Percentiles rank a stretch among this genome's conserved stretches.
Evolutionary conservation across 1,284 basidiomycete species (phyloP).

Genomic region (Naganishia liquefaciens): DNA sequence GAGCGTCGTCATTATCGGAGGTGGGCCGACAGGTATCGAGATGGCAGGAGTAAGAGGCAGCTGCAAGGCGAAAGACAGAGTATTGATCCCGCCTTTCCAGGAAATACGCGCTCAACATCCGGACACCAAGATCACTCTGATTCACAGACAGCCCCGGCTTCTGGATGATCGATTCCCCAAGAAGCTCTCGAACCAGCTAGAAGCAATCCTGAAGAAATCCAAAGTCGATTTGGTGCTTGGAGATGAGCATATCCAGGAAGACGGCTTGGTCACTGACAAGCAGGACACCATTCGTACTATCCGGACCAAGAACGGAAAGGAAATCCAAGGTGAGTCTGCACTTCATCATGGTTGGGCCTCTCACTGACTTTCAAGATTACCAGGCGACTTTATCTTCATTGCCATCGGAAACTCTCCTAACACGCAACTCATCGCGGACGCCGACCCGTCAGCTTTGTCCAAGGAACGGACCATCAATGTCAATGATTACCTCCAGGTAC

Average conservation of each 20-base stretch:
- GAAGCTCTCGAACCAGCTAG: conserved; percentile 43
- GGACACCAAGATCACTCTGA: conserved; percentile 39
- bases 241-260: conserved; percentile 42
- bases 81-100: conserved; percentile 29
- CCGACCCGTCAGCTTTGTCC: conserved; percentile 45
- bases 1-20: conserved; percentile 52
- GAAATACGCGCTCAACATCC: conserved; percentile 45
- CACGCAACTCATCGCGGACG: conserved; percentile 44
- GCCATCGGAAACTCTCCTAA: conserved; percentile 55
- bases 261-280: conserved; percentile 35
- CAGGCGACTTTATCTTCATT: conserved; percentile 55
- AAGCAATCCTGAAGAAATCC: conserved; percentile 42
- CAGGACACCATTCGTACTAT: conserved; percentile 42
- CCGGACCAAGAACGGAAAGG: conserved; percentile 43
- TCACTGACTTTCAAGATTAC: background rate
- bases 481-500: conserved; percentile 42
- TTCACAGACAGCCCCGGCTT: conserved; percentile 27
- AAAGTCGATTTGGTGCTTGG: conserved; percentile 49
- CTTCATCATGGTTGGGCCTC: background rate
- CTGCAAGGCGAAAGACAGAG: background rate
- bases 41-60: conserved; percentile 50
- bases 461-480: conserved; percentile 46
- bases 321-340: conserved; percentile 42
- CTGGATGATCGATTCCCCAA: conserved; percentile 35
- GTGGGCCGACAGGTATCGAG: conserved; percentile 57